These are phyloP conservation scores for Tieghemostelium lacteum DNA, from an alignment of 78 protist species.

Conservation along the genomic window DNA sequence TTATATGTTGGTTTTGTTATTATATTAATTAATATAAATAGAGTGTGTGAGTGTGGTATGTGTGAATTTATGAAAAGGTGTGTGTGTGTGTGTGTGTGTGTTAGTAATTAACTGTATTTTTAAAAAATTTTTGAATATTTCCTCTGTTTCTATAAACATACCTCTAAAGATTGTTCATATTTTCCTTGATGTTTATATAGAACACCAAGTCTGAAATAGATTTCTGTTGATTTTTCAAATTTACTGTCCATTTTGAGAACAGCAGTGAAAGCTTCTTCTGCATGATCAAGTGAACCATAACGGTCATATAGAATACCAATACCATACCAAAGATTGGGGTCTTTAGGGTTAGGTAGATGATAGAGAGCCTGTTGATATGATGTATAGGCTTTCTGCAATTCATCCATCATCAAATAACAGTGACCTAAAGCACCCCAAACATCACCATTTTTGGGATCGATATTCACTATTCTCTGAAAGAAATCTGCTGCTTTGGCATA, in stretches of 20 bases:
- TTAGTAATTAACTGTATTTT: not conserved
- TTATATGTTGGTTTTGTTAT: no score
- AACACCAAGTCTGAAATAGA: conserved; percentile 90
- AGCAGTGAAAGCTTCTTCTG: conserved; percentile 92
- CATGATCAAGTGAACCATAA: conserved; percentile 91
- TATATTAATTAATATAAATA: not conserved
- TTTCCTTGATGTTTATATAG: conserved; percentile 89
- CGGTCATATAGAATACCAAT: conserved; percentile 92
- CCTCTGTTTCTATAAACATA: not conserved
- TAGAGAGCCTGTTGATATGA: conserved; percentile 92
- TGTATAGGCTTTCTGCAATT: conserved; percentile 88
- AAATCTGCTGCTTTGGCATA: conserved; percentile 83
- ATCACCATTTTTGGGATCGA: conserved; percentile 83
- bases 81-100: no score
- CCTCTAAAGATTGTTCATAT: conserved; percentile 78
- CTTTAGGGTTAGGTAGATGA: conserved; percentile 89
- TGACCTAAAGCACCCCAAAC: conserved; percentile 91
- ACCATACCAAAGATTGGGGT: conserved; percentile 93
- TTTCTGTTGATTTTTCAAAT: conserved; percentile 88
- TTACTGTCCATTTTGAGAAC: conserved; percentile 90
- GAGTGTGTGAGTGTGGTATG: no score
- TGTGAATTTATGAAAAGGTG: no score
- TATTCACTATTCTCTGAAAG: conserved; percentile 59
- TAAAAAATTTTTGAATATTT: not conserved
- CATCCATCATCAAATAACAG: conserved; percentile 88